These are phyloP conservation scores for Aspergillus brasiliensis DNA, from an alignment of 2,329 filamentous ascomycete species.

Conservation along the genomic window DNA sequence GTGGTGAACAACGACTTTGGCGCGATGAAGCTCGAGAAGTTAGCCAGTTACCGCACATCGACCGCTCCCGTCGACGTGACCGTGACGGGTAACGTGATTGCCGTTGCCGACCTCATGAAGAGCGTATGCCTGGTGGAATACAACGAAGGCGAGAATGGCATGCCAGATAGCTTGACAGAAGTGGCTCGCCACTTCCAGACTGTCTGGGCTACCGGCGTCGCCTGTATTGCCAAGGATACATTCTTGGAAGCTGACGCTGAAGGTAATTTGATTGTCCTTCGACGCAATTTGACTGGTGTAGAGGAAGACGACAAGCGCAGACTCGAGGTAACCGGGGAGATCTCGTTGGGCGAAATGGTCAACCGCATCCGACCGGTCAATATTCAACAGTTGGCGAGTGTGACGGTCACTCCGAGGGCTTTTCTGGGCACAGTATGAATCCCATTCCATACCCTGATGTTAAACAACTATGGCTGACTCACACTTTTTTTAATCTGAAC, in stretches of 20 bases:
- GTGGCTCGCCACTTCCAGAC: constrained; percentile 78
- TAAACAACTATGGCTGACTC: constrained; percentile 1
- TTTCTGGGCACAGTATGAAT: constrained; percentile 81
- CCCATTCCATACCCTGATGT: background rate
- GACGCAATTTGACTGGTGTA: constrained; percentile 70
- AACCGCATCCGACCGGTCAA: constrained; percentile 80
- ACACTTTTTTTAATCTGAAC: background rate
- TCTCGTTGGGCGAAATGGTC: constrained; percentile 88
- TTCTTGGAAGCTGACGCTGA: constrained; percentile 85
- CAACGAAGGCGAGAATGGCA: constrained; percentile 57
- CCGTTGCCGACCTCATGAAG: constrained; percentile 92
- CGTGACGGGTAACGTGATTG: constrained; percentile 73
- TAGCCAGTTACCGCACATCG: constrained; percentile 76
- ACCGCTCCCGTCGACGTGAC: constrained; percentile 82
- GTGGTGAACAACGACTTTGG: constrained; percentile 43
- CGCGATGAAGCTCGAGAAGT: constrained; percentile 62
- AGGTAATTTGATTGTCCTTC: constrained; percentile 83
- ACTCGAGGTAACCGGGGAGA: constrained; percentile 75
- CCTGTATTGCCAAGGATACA: constrained; percentile 68
- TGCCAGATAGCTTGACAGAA: constrained; percentile 68
- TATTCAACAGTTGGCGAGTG: constrained; percentile 64
- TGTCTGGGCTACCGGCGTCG: constrained; percentile 78
- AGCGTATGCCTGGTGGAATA: constrained; percentile 80
- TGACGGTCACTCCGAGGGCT: constrained; percentile 75
- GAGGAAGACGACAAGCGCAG: constrained; percentile 71